A percentile compares a stretch with the other conserved stretches of the same genome.
Evolutionary conservation across 306 rosid genomes (phyloP).

Genomic region (Fragaria ananassa): DNA sequence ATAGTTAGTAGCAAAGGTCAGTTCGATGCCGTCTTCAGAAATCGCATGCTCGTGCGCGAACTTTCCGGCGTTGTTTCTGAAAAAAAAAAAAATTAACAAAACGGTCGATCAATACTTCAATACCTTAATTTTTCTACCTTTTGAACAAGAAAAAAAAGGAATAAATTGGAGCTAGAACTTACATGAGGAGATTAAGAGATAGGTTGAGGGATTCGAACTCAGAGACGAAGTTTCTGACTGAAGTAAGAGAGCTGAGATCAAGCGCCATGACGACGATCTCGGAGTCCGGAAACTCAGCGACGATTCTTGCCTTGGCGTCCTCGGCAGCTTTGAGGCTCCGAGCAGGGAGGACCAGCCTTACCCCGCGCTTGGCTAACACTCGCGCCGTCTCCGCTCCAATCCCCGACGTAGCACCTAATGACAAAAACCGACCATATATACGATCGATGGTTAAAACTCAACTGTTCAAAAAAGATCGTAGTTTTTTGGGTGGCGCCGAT

Average conservation of each 20-base stretch:
- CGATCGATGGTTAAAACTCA: not conserved
- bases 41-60: conserved; percentile 66
- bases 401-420: conserved; percentile 80
- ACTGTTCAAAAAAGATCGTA: not conserved
- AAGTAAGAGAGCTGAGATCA: conserved; percentile 76
- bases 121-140: not conserved
- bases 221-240: conserved; percentile 54
- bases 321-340: conserved; percentile 70
- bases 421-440: not conserved
- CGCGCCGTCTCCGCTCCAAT: conserved; percentile 91
- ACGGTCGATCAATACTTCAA: not conserved
- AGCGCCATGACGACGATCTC: conserved; percentile 63
- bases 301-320: conserved; percentile 58
- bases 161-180: not conserved
- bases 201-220: conserved; percentile 52
- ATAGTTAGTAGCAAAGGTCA: conserved; percentile 91
- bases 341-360: conserved; percentile 70
- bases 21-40: conserved; percentile 83
- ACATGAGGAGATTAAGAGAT: conserved; percentile 89
- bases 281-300: conserved; percentile 51
- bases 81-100: not conserved
- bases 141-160: conserved; percentile 11
- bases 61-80: conserved; percentile 88
- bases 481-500: not conserved
- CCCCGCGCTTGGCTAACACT: conserved; percentile 79